Conservation (phyloP, 768 basidiomycete species). For the Termitomyces eurrhizus region DNA sequence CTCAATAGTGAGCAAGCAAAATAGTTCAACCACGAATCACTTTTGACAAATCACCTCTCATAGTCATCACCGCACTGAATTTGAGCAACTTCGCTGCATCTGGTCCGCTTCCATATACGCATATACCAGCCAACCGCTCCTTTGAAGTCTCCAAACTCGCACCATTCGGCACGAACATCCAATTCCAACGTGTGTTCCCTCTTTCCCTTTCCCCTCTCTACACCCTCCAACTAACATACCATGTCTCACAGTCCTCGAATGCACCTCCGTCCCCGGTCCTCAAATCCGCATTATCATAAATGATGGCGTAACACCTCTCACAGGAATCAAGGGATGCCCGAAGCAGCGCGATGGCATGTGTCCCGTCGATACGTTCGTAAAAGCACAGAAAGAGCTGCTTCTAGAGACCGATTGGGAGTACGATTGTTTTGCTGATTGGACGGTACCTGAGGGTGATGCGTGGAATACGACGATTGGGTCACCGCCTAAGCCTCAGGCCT, state of each 20-base stretch:
- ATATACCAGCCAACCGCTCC: conserved; percentile 59
- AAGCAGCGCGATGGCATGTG: conserved; percentile 76
- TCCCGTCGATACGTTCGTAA: conserved; percentile 65
- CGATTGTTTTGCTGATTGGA: conserved; percentile 78
- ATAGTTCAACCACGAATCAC: neutral
- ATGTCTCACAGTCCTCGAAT: conserved; percentile 52
- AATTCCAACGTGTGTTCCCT: conserved; percentile 70
- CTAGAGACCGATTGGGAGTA: conserved; percentile 65
- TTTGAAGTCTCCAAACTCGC: conserved; percentile 77
- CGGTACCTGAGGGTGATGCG: conserved; percentile 53
- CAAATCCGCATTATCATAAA: conserved; percentile 86
- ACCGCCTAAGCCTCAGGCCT: conserved; percentile 31
- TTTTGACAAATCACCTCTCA: neutral
- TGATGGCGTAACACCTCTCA: conserved; percentile 81
- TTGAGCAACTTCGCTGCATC: conserved; percentile 63
- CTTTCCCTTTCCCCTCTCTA: neutral
- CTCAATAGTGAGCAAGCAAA: conserved; percentile 56
- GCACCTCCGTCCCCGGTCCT: conserved; percentile 40
- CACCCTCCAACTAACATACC: conserved; percentile 8
- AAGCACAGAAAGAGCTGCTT: conserved; percentile 63
- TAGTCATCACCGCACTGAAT: conserved; percentile 84
- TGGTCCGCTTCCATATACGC: conserved; percentile 76
- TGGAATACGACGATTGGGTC: conserved; percentile 80
- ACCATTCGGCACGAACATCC: conserved; percentile 86
- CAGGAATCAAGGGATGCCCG: conserved; percentile 71